Evolutionary conservation across 1,284 basidiomycete genomes (phyloP), one percentile per base, ranked within the genome.

Genomic region (Meira nashicola): DNA sequence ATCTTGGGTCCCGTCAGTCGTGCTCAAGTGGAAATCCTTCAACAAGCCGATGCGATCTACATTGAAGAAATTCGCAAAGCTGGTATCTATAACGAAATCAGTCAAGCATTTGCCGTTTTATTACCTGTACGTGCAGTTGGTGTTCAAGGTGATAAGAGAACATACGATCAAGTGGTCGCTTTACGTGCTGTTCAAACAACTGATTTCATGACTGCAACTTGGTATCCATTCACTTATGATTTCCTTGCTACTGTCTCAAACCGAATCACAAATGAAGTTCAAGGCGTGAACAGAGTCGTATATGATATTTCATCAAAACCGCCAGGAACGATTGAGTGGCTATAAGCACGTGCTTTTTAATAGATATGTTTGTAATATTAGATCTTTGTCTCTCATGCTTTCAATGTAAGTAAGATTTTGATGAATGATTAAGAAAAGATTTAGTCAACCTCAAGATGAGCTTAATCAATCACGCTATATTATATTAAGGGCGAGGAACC

Each of bases 81-180:
- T 0, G 88, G 87, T 0, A 81, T 98, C 58, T 98, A 99, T 80
- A 87, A 94, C 77, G 84, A 92, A 68, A 98, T 99, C 77, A 87
- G 89, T 58, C 95, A 99, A 80, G 95, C 95, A 1, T 98, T 98
- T 76, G 93, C 93, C 2, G 94, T 97, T 1, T 83, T 99, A 1
- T 82, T 98, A n/a, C 94, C 94, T 21, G 93, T 98, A 48, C 88
- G 88, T 70, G 94, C 94, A 2, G 95, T 98, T 46, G 94, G 95
- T 65, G 95, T 98, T 19, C 93, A 95, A 86, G 95, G 95, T 43
- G 95, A 98, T 80, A 86, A 87, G 76, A 84, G 95, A 78, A 99
- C 95, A 12, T 98, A 98, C 75, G 93, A 98, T 75, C 94, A 97
- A 83, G 89, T 87, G 52, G 76, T 83, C 57, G 63, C 74, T 0